Conservation (phyloP, 768 basidiomycete species). For the Stropharia rugosoannulata region DNA sequence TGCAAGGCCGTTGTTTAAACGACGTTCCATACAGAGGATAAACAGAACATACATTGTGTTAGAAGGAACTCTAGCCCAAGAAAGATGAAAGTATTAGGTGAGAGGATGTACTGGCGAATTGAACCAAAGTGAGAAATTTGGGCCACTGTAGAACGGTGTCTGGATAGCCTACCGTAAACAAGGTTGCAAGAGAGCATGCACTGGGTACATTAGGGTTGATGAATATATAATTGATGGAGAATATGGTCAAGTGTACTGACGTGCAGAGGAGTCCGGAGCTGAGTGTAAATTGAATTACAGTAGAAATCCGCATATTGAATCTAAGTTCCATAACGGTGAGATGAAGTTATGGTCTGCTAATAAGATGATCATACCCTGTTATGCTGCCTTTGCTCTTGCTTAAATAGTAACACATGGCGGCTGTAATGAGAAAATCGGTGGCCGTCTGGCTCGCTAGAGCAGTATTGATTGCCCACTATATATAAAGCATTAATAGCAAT, state of each 20-base stretch:
- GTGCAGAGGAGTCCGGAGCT: constrained; percentile 12
- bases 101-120: constrained; percentile 11
- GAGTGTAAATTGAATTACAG: constrained; percentile 15
- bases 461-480: constrained; percentile 11
- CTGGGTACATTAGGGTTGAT: neutral
- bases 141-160: neutral
- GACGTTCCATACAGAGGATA: neutral
- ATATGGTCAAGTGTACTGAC: neutral
- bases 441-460: constrained; percentile 11
- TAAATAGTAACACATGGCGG: constrained; percentile 15
- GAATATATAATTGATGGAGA: neutral
- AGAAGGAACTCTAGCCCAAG: constrained; percentile 13
- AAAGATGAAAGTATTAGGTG: constrained; percentile 12
- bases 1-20: constrained; percentile 11
- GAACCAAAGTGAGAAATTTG: neutral
- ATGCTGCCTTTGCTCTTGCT: constrained; percentile 12
- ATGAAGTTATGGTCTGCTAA: neutral
- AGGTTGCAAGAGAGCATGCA: constrained; percentile 14
- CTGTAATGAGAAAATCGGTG: constrained; percentile 13
- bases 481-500: neutral
- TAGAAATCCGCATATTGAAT: constrained; percentile 10
- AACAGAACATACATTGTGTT: constrained; percentile 9
- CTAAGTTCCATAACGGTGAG: neutral
- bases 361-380: neutral
- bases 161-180: constrained; percentile 4